Base-by-base conservation (phyloP, 1,139 yeast genomes). In the Lodderomyces beijingensis region DNA sequence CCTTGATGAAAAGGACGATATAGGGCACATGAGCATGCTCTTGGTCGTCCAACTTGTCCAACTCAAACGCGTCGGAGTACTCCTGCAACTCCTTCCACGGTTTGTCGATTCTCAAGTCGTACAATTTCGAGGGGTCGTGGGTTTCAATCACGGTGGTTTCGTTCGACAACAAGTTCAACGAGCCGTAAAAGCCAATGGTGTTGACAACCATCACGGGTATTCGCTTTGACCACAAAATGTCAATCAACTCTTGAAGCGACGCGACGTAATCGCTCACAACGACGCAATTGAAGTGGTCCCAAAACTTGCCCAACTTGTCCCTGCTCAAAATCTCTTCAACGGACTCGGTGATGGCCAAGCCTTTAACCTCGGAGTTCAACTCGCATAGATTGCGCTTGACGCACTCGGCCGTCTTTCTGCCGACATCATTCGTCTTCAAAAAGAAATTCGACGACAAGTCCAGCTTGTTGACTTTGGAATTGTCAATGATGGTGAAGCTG, bases 31-130 rank as follows among this genome's bases (percentile, higher is more conserved):
- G 81, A 0, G 86, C 75, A 38, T 77, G 76, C 13, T 74, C 78
- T 3, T 65, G 63, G 26, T 70, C 74, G 32, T 65, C 68, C 38
- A 81, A 43, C 0, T 42, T 28, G 2, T 62, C 63, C 15, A 83
- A 48, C 30, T 78, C 72, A 33, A 79, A 60, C 1, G 71, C 53
- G 36, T 75, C 72, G 7, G 76, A 68, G 46, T 67, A 79, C 0
- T 57, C 57, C 27, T 57, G 55, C n/a, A 89, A 58, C 44, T 83
- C 87, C 0, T 66, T 60, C 96, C 96, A 91, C 1, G 95, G 91
- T 3, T 51, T 42, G 39, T 80, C 82, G 4, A 89, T 59, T 32
- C 96, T 62, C 36, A 89, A 60, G 47, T 87, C 96, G 23, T 70
- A 77, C 3, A 80, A 52, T 8, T 73, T 62, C 26, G 78, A 77